Evolutionary conservation across 768 basidiomycete genomes (phyloP), one percentile per base, ranked within the genome.

Genomic region (Boletus reticulatus): DNA sequence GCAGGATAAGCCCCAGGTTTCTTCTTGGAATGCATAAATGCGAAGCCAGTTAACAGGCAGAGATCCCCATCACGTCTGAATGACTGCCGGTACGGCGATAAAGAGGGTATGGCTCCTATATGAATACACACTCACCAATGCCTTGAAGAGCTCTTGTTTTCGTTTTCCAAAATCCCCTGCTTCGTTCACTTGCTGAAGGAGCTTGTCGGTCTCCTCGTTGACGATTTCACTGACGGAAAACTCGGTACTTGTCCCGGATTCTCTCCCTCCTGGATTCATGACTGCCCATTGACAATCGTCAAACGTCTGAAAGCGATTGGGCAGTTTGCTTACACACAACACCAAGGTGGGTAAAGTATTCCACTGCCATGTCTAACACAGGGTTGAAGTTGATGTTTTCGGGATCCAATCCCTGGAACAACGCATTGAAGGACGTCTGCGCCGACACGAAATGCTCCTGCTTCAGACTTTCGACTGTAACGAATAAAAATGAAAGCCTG

Each of bases 291-390:
- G 17, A 43, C 41, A 1, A 29, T 43, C 34, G 13, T 34, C 34
- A 34, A 34, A 44, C 8, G 4, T 36, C 13, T 29, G 14, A 32
- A 37, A 14, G 34, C 1, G 19, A 47, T 20, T 13, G 27, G 22
- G 22, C 7, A 36, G 7, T 20, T 37, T 36, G 19, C 56, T 55
- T 4, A 43, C 46, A 37, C 16, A 34, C 52, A 17, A 55, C 17
- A 47, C 56, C 44, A 37, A 56, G 45, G 24, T 47, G 41, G 10
- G 24, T 55, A 16, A 56, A 48, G 39, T 41, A 43, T 17, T 55
- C 53, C 0, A 9, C 34, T n/a, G 52, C 39, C 52, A 55, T 48
- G 16, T 9, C 19, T 27, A 31, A 37, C 32, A 56, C 19, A 24
- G 53, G 53, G 4, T 14, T 1, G 29, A 56, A 43, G 17, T 48